These are phyloP conservation scores for Trichocomaceae sp. DNA, from an alignment of 2,329 filamentous ascomycete species.

Conservation along the genomic window DNA sequence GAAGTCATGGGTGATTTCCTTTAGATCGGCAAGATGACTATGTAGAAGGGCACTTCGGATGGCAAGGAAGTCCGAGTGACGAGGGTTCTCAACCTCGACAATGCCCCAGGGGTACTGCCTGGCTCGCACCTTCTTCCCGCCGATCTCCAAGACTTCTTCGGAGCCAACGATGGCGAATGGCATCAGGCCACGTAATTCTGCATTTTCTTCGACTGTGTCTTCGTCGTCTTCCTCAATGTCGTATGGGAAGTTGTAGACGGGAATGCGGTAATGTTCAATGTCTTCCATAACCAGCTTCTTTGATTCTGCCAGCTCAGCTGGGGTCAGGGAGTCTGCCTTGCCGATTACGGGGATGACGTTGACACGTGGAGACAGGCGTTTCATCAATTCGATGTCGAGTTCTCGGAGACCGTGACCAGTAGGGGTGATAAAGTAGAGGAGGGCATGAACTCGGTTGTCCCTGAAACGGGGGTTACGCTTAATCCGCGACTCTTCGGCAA, in stretches of 20 bases:
- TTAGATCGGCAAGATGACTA: slow-evolving; percentile 94
- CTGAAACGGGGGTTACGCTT: slow-evolving; percentile 99
- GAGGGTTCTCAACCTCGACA: slow-evolving; percentile 97
- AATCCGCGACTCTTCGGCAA: slow-evolving; percentile 98
- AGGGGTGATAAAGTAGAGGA: slow-evolving; percentile 98
- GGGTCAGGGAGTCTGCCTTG: slow-evolving; percentile 94
- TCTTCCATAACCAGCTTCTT: slow-evolving; percentile 99
- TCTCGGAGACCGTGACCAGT: slow-evolving; percentile 97
- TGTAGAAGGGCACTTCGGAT: slow-evolving; percentile 94
- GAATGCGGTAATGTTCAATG: slow-evolving; percentile 99
- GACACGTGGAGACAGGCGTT: slow-evolving; percentile 92
- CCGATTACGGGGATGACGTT: slow-evolving; percentile 99
- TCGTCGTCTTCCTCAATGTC: slow-evolving; percentile 99
- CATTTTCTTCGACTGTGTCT: slow-evolving; percentile 98
- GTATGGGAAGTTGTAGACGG: slow-evolving; percentile 99
- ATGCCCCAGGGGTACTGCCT: slow-evolving; percentile 99
- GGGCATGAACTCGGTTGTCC: slow-evolving; percentile 95
- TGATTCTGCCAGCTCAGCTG: slow-evolving; percentile 91
- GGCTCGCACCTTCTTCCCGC: slow-evolving; percentile 83
- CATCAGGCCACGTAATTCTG: slow-evolving; percentile 94
- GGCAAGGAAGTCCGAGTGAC: slow-evolving; percentile 96
- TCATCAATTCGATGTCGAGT: slow-evolving; percentile 99
- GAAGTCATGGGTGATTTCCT: slow-evolving; percentile 99
- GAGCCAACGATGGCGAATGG: slow-evolving; percentile 98
- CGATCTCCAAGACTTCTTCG: slow-evolving; percentile 90